Conservation (phyloP, 768 basidiomycete species). For the Tremella yokohamensis region DNA sequence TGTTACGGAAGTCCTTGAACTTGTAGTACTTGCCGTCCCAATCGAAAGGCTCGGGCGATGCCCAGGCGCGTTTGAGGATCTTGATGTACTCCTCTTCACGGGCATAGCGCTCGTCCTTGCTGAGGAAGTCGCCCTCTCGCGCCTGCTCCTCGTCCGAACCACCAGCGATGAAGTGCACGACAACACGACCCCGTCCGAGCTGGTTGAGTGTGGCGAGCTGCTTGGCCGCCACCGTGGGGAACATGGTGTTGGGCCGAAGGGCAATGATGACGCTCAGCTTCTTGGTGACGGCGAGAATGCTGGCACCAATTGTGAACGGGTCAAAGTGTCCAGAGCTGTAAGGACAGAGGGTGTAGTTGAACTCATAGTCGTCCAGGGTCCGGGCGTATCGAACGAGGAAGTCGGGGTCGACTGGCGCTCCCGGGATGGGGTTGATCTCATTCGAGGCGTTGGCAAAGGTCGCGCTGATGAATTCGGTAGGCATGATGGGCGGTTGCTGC, state of each 20-base stretch:
- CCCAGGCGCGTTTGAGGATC: constrained; percentile 32
- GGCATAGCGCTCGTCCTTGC: constrained; percentile 33
- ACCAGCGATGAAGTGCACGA: constrained; percentile 39
- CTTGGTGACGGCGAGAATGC: constrained; percentile 29
- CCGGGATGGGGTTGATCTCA: constrained; percentile 30
- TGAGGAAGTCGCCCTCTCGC: constrained; percentile 33
- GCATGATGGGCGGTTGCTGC: constrained; percentile 10
- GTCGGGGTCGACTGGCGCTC: constrained; percentile 31
- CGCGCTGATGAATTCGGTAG: constrained; percentile 34
- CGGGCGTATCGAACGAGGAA: constrained; percentile 35
- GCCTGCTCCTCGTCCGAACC: constrained; percentile 32
- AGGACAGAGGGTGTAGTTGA: constrained; percentile 35
- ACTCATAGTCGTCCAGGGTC: constrained; percentile 32
- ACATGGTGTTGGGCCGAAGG: constrained; percentile 36
- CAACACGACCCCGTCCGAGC: constrained; percentile 28
- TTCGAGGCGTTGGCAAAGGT: constrained; percentile 35
- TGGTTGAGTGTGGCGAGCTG: constrained; percentile 35
- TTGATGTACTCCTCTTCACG: constrained; percentile 39
- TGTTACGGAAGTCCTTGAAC: constrained; percentile 33
- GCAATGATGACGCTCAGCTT: constrained; percentile 33
- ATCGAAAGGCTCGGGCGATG: constrained; percentile 28
- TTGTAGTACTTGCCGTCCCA: constrained; percentile 40
- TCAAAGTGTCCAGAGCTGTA: constrained; percentile 32
- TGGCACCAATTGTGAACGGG: constrained; percentile 35
- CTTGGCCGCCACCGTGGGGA: constrained; percentile 37